These are phyloP conservation scores for Neurospora sp. DNA, from an alignment of 2,329 filamentous ascomycete species.

Conservation along the genomic window DNA sequence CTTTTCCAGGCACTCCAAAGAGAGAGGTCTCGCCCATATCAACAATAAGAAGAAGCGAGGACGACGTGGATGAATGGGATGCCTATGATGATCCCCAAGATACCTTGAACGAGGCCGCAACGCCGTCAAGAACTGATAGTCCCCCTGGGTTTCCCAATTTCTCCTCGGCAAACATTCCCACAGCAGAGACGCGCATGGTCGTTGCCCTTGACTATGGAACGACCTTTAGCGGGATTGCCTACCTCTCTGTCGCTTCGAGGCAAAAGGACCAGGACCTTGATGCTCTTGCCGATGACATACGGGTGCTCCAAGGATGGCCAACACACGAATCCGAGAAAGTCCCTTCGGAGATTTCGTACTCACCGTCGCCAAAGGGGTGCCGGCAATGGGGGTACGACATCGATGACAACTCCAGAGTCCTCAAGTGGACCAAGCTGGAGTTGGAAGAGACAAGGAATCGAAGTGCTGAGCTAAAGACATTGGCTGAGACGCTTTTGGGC, in stretches of 20 bases:
- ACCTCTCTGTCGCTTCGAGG: constrained; percentile 7
- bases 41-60: background rate
- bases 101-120: background rate
- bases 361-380: constrained; percentile 10
- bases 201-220: constrained; percentile 14
- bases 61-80: background rate
- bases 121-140: background rate
- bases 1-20: background rate
- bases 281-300: constrained; percentile 8
- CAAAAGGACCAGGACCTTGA: constrained; percentile 9
- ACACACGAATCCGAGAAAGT: constrained; percentile 10
- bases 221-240: constrained; percentile 13
- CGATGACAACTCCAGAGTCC: constrained; percentile 13
- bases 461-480: constrained; percentile 5
- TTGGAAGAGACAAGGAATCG: constrained; percentile 10
- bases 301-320: constrained; percentile 10
- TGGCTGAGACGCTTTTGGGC: constrained; percentile 9
- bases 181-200: background rate
- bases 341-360: constrained; percentile 12
- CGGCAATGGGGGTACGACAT: constrained; percentile 15
- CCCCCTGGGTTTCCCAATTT: background rate
- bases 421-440: constrained; percentile 13
- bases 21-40: background rate
- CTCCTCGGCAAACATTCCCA: background rate
- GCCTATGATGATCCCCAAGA: background rate